These are phyloP conservation scores for Santalum album DNA, from an alignment of 164 flowering plant species.

Conservation along the genomic window DNA sequence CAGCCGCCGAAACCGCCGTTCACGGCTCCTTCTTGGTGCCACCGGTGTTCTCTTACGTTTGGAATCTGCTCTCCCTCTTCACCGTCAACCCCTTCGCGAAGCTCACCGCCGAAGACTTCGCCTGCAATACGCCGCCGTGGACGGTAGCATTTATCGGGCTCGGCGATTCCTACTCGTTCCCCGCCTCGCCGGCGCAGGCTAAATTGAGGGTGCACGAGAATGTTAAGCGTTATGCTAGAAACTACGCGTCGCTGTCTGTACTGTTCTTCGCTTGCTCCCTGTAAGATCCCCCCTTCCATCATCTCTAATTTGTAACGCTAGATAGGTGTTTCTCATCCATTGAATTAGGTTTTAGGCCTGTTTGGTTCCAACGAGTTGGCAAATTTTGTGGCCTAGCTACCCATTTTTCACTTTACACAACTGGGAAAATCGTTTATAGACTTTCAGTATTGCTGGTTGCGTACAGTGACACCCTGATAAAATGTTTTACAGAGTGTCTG, in stretches of 20 bases:
- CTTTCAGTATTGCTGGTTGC: too few species aligned
- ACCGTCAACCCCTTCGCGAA: constrained; percentile 79
- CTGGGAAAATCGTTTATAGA: too few species aligned
- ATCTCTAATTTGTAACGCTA: too few species aligned
- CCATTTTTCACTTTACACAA: too few species aligned
- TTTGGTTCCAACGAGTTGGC: too few species aligned
- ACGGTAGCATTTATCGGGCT: constrained; percentile 53
- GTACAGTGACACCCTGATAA: too few species aligned
- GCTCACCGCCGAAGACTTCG: constrained; percentile 61
- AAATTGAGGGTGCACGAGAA: constrained; percentile 75
- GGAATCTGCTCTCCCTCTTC: constrained; percentile 50
- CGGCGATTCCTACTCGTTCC: constrained; percentile 57
- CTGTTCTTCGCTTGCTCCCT: constrained; percentile 67
- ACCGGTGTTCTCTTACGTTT: constrained; percentile 23
- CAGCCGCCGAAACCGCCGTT: constrained; percentile 2
- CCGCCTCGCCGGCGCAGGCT: constrained; percentile 61
- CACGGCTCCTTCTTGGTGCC: constrained; percentile 6
- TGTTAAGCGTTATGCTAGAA: constrained; percentile 73
- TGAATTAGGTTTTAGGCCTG: too few species aligned
- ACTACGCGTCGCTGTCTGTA: constrained; percentile 49
- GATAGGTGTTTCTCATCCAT: too few species aligned
- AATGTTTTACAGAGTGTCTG: too few species aligned
- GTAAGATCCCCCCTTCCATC: constrained; percentile 21
- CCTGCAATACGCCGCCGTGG: constrained; percentile 63
- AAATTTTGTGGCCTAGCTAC: too few species aligned